Conservation (phyloP, 2,329 filamentous ascomycete genomes). For the Blastomyces percursus region DNA sequence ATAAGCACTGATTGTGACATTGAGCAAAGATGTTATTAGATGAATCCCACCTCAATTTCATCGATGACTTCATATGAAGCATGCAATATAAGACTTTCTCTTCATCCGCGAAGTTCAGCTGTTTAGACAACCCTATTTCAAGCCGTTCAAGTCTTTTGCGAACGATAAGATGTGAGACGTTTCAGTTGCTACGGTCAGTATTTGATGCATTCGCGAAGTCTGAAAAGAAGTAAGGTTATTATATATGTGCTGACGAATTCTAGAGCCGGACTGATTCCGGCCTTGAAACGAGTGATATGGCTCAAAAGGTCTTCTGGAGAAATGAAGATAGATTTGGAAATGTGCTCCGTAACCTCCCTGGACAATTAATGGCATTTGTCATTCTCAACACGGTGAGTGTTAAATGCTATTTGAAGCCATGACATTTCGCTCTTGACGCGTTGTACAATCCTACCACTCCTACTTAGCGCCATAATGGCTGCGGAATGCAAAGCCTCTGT, state of each 20-base stretch:
- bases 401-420: not conserved
- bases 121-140: not conserved
- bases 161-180: not conserved
- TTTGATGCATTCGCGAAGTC: not conserved
- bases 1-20: not conserved
- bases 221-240: not conserved
- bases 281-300: not conserved
- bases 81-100: not conserved
- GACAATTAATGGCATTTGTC: not conserved
- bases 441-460: not conserved
- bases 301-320: not conserved
- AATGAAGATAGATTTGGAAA: not conserved
- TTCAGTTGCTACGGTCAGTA: not conserved
- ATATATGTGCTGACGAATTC: not conserved
- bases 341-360: not conserved
- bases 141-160: not conserved
- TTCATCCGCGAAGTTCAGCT: not conserved
- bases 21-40: not conserved
- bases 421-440: not conserved
- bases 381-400: not conserved
- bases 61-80: no score
- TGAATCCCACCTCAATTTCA: no score
- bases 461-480: not conserved
- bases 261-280: not conserved
- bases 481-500: slow-evolving; percentile 19